Conservation (phyloP, 2,329 filamentous ascomycete species). For the Diatrype stigma region DNA sequence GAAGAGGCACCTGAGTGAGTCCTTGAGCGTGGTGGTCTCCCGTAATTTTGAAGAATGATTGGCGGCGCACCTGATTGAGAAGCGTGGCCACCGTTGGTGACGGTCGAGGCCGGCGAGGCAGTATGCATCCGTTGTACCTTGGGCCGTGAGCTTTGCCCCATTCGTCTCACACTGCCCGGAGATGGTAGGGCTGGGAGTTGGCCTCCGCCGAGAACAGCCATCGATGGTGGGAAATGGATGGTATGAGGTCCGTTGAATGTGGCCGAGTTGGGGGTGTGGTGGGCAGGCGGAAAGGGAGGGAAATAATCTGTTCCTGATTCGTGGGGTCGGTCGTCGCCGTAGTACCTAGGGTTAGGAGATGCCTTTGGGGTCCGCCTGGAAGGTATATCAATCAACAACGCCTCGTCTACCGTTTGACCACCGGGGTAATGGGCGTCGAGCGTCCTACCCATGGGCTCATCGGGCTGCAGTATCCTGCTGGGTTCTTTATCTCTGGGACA, state of each 20-base stretch:
- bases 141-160: conserved; percentile 35
- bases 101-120: conserved; percentile 64
- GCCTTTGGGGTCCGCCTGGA: conserved; percentile 71
- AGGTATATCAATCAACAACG: conserved; percentile 84
- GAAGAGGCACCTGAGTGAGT: conserved; percentile 55
- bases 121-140: conserved; percentile 67
- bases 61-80: conserved; percentile 32
- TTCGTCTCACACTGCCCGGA: conserved; percentile 61
- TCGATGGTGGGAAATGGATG: conserved; percentile 54
- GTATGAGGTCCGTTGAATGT: conserved; percentile 21
- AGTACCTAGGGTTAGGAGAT: conserved; percentile 54
- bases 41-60: conserved; percentile 36
- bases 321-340: conserved; percentile 27
- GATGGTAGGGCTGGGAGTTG: conserved; percentile 79
- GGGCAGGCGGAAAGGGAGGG: conserved; percentile 27
- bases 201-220: conserved; percentile 75
- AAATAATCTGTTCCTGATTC: conserved; percentile 32
- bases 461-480: conserved; percentile 74
- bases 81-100: conserved; percentile 41
- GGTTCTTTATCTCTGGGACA: conserved; percentile 60
- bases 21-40: conserved; percentile 46
- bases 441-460: conserved; percentile 75
- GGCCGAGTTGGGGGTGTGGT: conserved; percentile 17
- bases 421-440: conserved; percentile 81
- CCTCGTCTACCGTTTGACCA: conserved; percentile 84